phyloP scores from a whole-genome alignment of 2,329 filamentous ascomycete genomes.

The Phaeoacremonium minimum region DNA sequence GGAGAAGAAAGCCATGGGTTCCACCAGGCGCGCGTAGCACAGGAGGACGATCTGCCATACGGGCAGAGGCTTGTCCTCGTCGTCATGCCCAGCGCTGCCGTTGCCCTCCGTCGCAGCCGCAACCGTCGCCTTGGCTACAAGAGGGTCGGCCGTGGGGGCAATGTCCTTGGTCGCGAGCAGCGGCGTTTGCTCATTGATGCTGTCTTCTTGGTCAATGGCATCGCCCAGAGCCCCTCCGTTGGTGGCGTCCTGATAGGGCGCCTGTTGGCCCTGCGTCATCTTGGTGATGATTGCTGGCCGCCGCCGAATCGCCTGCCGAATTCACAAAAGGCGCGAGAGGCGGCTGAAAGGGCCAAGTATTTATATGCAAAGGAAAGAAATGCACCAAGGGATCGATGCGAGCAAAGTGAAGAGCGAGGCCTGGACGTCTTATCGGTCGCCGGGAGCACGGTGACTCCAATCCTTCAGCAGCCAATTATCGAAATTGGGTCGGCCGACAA shows the following conservation, averaged over 20 bases:
- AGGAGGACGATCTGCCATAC: constrained; percentile 64
- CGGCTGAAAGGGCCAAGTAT: too few relatives aligned
- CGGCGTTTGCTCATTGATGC: constrained; percentile 20
- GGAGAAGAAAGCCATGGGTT: constrained; percentile 78
- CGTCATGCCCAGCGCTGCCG: constrained; percentile 12
- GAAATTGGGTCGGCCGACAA: too few relatives aligned
- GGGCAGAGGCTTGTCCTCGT: constrained; percentile 47
- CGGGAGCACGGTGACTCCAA: too few relatives aligned
- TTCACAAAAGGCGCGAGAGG: neutral
- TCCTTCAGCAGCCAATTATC: too few relatives aligned
- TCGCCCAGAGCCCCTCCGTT: neutral
- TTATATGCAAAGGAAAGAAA: too few relatives aligned
- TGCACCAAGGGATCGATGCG: too few relatives aligned
- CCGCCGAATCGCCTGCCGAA: neutral
- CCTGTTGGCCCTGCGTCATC: neutral
- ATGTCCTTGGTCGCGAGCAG: constrained; percentile 17
- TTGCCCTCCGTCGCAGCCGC: constrained; percentile 9
- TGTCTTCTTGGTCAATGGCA: too few relatives aligned
- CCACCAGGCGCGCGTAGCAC: constrained; percentile 68
- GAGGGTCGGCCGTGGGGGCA: constrained; percentile 11
- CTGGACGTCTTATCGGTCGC: too few relatives aligned
- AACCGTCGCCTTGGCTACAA: constrained; percentile 13
- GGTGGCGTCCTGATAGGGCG: neutral
- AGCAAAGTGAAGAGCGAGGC: too few relatives aligned
- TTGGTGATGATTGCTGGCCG: neutral